Base-by-base conservation (phyloP, 257 asterid species). In the Asclepias syriaca region DNA sequence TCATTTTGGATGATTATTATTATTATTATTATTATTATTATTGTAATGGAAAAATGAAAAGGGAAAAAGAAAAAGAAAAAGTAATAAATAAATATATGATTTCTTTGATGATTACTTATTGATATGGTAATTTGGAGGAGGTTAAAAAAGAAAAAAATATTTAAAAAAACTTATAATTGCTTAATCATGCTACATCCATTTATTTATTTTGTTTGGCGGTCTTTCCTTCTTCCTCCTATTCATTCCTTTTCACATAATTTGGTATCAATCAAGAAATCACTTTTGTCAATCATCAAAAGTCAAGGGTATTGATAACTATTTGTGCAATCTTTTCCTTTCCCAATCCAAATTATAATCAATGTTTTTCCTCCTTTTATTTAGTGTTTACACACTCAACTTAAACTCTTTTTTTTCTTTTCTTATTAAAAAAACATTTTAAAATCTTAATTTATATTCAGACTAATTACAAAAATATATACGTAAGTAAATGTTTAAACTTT, bases 231-330 rank as follows among this genome's bases (percentile, higher is more conserved):
- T 32, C 37, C 37, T 32, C 37, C 37, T 32, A 32, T 32, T 32
- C 4, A 8, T 61, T 29, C 66, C 48, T 32, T 61, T 61, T 61
- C 46, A 61, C 22, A 60, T 15, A 61, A 37, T 64, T 64, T 64
- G 68, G 50, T 64, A 64, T 14, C 68, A 37, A 64, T 64, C 49
- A 64, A 64, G 68, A 37, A 12, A 14, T 50, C 68, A 64, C 50
- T 64, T 64, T 64, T 37, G 68, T 64, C 68, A 64, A 64, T 64
- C 50, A 64, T 18, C 49, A 16, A 64, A 64, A 64, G 68, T 64
- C 68, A 64, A 64, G 32, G 45, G 5, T 37, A 37, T 64, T 16
- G 29, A 64, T 40, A 49, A 64, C 68, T 43, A 64, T 37, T 4
- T 19, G 50, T 34, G 27, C 50, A 64, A 37, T 32, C 27, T 34